Evolutionary conservation across 2,329 filamentous ascomycete species (phyloP), one percentile per base, ranked within the genome.

Genomic region (Colletotrichum eremochloae): DNA sequence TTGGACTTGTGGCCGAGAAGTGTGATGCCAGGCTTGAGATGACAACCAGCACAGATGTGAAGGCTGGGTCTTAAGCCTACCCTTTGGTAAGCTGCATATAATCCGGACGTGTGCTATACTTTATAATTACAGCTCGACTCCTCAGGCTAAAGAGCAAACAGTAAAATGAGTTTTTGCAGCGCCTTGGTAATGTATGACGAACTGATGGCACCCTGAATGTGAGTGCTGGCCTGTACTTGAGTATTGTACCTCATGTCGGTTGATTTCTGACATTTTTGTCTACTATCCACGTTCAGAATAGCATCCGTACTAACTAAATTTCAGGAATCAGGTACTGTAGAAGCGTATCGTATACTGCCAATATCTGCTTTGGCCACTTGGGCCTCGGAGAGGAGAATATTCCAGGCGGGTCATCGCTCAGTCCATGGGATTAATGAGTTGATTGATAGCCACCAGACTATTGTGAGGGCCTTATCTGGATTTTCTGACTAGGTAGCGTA

Each of bases 391-490:
- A 24, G n/a, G 20, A 36, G 9, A 33, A 20, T 12, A n/a, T 40
- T 1, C 15, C 24, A 2, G 12, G 20, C 5, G 3, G 12, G n/a
- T 9, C 15, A 53, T 31, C 33, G 24, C 14, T 9, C 6, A 53
- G 14, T 2, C 9, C 12, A 8, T 15, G 8, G 6, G 5, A 24
- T 5, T 2, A 15, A 12, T 20, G n/a, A 15, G 9, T 24, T 3
- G 3, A 18, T 1, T 4, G 15, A 24, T 11, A 6, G 33, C 9
- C 2, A 24, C 5, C 9, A 38, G 53, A 24, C 53, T 20, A 38
- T 24, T 6, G 9, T 12, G 33, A 38, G 2, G 5, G 11, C 5
- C 5, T 24, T 7, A 0, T 0, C 24, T 56, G 31, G 15, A 5
- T 12, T n/a, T 14, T 31, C 18, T 15, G 20, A 24, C 24, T 24